These are phyloP conservation scores for Aphanomyces invadans DNA, from an alignment of 352 stramenopile species.

Conservation along the genomic window DNA sequence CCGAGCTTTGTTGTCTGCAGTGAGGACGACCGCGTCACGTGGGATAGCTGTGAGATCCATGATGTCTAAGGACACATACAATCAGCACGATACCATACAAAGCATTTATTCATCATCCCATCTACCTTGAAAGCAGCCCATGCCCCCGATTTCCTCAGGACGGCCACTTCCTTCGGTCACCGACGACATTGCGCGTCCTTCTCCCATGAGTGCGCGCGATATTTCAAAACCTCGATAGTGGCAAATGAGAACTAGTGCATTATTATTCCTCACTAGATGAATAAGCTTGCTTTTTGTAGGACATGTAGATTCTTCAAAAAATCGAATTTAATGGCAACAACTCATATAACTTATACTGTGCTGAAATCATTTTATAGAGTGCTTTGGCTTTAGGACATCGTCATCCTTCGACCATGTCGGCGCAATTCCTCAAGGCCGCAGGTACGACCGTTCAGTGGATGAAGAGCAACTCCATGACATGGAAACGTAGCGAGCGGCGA, in stretches of 20 bases:
- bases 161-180: too few species aligned
- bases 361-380: not conserved
- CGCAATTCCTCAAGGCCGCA: constrained; percentile 32
- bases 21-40: not conserved
- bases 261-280: too few species aligned
- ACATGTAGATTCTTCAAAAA: too few species aligned
- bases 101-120: not conserved
- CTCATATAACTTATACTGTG: too few species aligned
- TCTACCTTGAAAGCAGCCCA: not conserved
- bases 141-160: too few species aligned
- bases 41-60: not conserved
- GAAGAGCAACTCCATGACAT: not conserved
- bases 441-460: constrained; percentile 10
- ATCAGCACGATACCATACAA: too few species aligned
- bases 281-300: not conserved
- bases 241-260: too few species aligned
- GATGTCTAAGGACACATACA: not conserved
- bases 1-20: constrained; percentile 8
- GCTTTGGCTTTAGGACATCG: not conserved
- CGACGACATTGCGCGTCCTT: too few species aligned
- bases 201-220: too few species aligned
- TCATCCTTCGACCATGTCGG: constrained; percentile 13
- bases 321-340: too few species aligned
- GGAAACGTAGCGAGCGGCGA: constrained; percentile 49
- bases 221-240: too few species aligned